Conservation (phyloP, 2,329 filamentous ascomycete genomes). For the Clarireedia paspali region DNA sequence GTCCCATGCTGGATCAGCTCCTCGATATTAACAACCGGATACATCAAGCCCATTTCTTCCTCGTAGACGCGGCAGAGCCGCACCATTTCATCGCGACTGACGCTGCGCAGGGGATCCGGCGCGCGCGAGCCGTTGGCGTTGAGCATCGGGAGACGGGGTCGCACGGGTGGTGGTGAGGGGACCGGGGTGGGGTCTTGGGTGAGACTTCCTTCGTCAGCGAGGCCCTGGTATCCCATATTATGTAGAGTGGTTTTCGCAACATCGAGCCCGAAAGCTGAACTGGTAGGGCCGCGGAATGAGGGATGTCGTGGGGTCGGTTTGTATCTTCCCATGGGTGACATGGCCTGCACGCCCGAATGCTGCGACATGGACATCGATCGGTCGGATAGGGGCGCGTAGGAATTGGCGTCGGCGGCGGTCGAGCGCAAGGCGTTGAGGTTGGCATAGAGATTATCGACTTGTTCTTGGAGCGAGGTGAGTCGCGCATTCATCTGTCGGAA, state of each 20-base stretch:
- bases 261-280: slow-evolving; percentile 75
- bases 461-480: slow-evolving; percentile 69
- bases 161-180: slow-evolving; percentile 23
- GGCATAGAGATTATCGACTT: slow-evolving; percentile 70
- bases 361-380: slow-evolving; percentile 24
- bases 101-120: slow-evolving; percentile 73
- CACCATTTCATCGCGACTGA: slow-evolving; percentile 71
- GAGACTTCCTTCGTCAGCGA: slow-evolving; percentile 55
- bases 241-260: slow-evolving; percentile 81
- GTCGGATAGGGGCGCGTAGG: slow-evolving; percentile 16
- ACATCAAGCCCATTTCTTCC: slow-evolving; percentile 89
- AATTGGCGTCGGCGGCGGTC: slow-evolving; percentile 11
- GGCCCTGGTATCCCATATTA: slow-evolving; percentile 75
- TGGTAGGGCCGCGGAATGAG: slow-evolving; percentile 77
- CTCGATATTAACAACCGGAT: slow-evolving; percentile 73
- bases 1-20: slow-evolving; percentile 63
- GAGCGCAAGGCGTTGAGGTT: slow-evolving; percentile 49
- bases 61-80: slow-evolving; percentile 74
- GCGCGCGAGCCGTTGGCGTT: slow-evolving; percentile 34
- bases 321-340: slow-evolving; percentile 19
- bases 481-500: slow-evolving; percentile 75
- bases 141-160: slow-evolving; percentile 11
- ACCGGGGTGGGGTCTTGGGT: slow-evolving; percentile 44
- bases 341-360: slow-evolving; percentile 12
- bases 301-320: slow-evolving; percentile 34